Conservation (phyloP, 2,329 filamentous ascomycete species). For the Botryosphaeria dothidea region DNA sequence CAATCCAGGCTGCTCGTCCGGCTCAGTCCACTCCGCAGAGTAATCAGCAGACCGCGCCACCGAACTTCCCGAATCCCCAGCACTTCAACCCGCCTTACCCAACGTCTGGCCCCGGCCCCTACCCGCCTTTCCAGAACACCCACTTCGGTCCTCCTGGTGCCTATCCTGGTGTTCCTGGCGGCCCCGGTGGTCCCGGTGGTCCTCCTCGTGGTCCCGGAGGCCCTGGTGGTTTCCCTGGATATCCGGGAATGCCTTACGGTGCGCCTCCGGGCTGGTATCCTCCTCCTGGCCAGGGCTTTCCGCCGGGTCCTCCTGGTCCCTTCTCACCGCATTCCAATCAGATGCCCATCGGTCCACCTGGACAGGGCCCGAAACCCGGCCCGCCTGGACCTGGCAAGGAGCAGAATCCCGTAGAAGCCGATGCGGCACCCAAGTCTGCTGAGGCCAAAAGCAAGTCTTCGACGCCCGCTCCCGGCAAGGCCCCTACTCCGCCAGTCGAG, state of each 20-base stretch:
- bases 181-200: constrained; percentile 36
- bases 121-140: constrained; percentile 47
- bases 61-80: constrained; percentile 30
- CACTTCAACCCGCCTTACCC: constrained; percentile 19
- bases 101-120: constrained; percentile 39
- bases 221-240: constrained; percentile 57
- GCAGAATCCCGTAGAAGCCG: constrained; percentile 45
- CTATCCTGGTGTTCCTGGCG: constrained; percentile 42
- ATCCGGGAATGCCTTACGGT: constrained; percentile 76
- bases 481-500: constrained; percentile 62
- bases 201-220: constrained; percentile 26
- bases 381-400: constrained; percentile 28
- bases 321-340: constrained; percentile 61
- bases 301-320: constrained; percentile 61
- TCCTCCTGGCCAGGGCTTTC: constrained; percentile 72
- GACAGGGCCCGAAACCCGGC: constrained; percentile 39
- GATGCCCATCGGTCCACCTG: constrained; percentile 59
- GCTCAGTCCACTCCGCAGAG: constrained; percentile 28
- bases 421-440: constrained; percentile 48
- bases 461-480: constrained; percentile 40
- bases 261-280: constrained; percentile 78
- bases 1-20: constrained; percentile 18
- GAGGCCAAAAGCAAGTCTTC: constrained; percentile 56
- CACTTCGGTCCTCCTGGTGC: constrained; percentile 50
- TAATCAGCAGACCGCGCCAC: constrained; percentile 38